phyloP scores from a whole-genome alignment of 2,329 filamentous ascomycete genomes.

The Grosmannia huntii region DNA sequence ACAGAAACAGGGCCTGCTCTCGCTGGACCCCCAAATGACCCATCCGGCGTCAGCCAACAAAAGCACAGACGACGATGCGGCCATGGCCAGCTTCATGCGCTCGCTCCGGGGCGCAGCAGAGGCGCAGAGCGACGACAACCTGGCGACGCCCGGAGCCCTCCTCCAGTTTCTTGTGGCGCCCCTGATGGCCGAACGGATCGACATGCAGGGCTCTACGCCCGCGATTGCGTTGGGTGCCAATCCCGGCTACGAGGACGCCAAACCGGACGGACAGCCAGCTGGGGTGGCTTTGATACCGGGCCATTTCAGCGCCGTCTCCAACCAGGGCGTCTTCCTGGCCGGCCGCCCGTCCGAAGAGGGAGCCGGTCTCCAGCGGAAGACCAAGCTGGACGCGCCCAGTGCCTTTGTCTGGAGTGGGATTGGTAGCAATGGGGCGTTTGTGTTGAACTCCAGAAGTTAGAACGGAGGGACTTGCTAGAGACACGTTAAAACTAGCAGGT shows the following conservation, averaged over 20 bases:
- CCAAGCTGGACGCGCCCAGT: constrained; percentile 36
- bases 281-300: constrained; percentile 14
- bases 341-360: not conserved
- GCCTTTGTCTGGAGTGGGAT: constrained; percentile 16
- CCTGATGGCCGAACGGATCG: not conserved
- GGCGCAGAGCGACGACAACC: constrained; percentile 32
- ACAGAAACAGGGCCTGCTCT: constrained; percentile 63
- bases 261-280: not conserved
- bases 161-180: constrained; percentile 50
- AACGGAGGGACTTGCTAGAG: not conserved
- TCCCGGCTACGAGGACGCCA: not conserved
- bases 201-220: not conserved
- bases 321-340: constrained; percentile 42
- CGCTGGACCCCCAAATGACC: constrained; percentile 57
- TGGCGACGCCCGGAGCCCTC: constrained; percentile 49
- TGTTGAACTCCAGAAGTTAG: too few species aligned
- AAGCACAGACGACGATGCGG: constrained; percentile 26
- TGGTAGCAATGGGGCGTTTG: too few species aligned
- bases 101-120: constrained; percentile 27
- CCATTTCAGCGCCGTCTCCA: constrained; percentile 52
- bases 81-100: constrained; percentile 40
- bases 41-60: constrained; percentile 22
- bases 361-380: constrained; percentile 11
- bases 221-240: constrained; percentile 10
- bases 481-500: too few species aligned